phyloP scores from a whole-genome alignment of 306 rosid genomes.

The Prunus padus region DNA sequence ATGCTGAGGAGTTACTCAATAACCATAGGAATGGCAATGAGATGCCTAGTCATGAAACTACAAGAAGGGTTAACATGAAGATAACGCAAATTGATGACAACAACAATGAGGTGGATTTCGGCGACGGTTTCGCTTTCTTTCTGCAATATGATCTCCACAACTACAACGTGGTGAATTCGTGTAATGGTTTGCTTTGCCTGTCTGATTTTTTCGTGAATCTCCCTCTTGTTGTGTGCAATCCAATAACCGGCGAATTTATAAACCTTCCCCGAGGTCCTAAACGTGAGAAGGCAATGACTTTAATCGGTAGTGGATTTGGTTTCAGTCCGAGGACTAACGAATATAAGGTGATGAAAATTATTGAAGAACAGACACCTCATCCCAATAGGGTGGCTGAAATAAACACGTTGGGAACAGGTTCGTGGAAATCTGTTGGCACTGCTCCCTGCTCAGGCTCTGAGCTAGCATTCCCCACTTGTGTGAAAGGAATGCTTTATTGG shows the following conservation, averaged over 20 bases:
- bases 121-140: no score
- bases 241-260: constrained; percentile 4
- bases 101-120: not conserved
- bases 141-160: not conserved
- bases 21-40: not conserved
- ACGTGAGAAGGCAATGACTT: not conserved
- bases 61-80: not conserved
- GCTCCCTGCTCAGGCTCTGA: no score
- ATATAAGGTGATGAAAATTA: constrained; percentile 18
- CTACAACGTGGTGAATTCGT: constrained; percentile 20
- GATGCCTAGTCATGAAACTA: not conserved
- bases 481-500: constrained; percentile 26
- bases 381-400: not conserved
- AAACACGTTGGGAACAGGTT: constrained; percentile 8
- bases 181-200: constrained; percentile 34
- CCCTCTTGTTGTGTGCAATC: constrained; percentile 15
- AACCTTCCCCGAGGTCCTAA: constrained; percentile 11
- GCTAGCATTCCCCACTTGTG: constrained; percentile 1
- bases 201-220: not conserved
- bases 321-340: constrained; percentile 6
- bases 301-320: constrained; percentile 3
- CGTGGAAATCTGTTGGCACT: not conserved
- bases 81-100: not conserved
- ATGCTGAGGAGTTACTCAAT: constrained; percentile 1
- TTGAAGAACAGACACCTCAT: not conserved